These are phyloP conservation scores for Mortierella alpina DNA, from an alignment of 192 early-diverging fungal genomes.

Conservation along the genomic window DNA sequence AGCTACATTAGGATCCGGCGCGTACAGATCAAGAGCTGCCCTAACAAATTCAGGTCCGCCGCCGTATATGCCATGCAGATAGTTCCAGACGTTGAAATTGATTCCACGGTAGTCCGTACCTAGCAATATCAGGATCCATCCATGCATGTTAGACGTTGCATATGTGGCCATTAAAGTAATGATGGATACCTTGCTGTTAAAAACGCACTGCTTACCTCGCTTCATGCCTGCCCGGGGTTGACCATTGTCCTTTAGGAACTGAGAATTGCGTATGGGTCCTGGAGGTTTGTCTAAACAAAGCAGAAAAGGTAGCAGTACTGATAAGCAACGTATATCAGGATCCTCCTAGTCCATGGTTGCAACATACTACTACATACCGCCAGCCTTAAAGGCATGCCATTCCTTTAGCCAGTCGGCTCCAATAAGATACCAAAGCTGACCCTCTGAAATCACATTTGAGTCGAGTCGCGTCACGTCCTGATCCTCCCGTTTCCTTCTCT, in stretches of 20 bases:
- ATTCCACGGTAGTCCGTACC: slow-evolving; percentile 55
- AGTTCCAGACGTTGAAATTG: slow-evolving; percentile 48
- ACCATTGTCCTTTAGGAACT: slow-evolving; percentile 54
- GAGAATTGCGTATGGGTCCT: slow-evolving; percentile 51
- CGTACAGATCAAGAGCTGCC: slow-evolving; percentile 42
- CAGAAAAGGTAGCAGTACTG: neutral
- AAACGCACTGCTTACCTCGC: slow-evolving; percentile 32
- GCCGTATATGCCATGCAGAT: slow-evolving; percentile 51
- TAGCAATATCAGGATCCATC: neutral
- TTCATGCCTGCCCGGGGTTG: slow-evolving; percentile 55
- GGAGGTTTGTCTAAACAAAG: slow-evolving; percentile 39
- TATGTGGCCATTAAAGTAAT: neutral
- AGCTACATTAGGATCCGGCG: slow-evolving; percentile 27
- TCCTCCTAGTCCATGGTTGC: neutral
- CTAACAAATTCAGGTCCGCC: slow-evolving; percentile 56
- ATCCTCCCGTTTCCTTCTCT: slow-evolving; percentile 48
- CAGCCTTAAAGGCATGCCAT: slow-evolving; percentile 56
- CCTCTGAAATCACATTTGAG: slow-evolving; percentile 37
- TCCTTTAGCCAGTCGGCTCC: slow-evolving; percentile 51
- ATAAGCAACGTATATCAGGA: neutral
- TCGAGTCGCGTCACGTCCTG: slow-evolving; percentile 42
- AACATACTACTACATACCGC: slow-evolving; percentile 33
- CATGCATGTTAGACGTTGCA: neutral
- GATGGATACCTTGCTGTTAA: neutral
- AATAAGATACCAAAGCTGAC: slow-evolving; percentile 58